phyloP scores from a whole-genome alignment of 2,329 filamentous ascomycete species.

The Colletotrichum lentis region DNA sequence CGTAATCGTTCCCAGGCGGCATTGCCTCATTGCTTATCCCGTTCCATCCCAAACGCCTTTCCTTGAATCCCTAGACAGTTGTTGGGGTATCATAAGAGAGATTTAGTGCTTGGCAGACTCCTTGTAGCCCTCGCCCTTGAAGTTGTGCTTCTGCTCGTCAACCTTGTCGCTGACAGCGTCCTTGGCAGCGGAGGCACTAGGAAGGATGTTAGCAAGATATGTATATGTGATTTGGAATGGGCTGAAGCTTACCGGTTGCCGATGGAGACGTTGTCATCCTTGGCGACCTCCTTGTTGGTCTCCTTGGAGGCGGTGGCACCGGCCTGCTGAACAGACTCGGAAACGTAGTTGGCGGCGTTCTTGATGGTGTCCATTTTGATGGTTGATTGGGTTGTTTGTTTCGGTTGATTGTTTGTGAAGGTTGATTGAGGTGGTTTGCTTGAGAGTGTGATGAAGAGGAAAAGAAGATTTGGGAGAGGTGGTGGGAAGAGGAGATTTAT shows the following conservation, averaged over 20 bases:
- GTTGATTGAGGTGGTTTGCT: constrained; percentile 42
- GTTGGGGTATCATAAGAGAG: constrained; percentile 35
- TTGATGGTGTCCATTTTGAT: constrained; percentile 62
- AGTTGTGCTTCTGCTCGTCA: constrained; percentile 51
- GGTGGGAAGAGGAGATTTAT: constrained; percentile 40
- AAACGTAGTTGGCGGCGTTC: constrained; percentile 74
- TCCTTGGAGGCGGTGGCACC: constrained; percentile 69
- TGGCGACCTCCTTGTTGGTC: constrained; percentile 74
- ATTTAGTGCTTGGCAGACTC: constrained; percentile 39
- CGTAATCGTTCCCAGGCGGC: constrained; percentile 12
- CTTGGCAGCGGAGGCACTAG: constrained; percentile 58
- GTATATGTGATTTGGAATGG: fast-evolving
- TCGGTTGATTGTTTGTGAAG: constrained; percentile 39
- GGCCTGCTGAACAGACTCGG: constrained; percentile 68
- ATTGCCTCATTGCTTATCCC: constrained; percentile 31
- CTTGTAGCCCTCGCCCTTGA: constrained; percentile 56
- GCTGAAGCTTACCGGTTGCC: constrained; percentile 59
- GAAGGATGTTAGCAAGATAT: constrained; percentile 41
- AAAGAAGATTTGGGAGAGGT: constrained; percentile 2
- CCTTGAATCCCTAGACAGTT: constrained; percentile 28
- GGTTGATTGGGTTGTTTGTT: constrained; percentile 39
- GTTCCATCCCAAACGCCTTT: constrained; percentile 28
- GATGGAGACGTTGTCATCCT: constrained; percentile 63
- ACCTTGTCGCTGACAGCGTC: constrained; percentile 59
- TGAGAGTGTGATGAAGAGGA: constrained; percentile 39